Conservation (phyloP, 768 basidiomycete species). For the Termitomyces sp. region DNA sequence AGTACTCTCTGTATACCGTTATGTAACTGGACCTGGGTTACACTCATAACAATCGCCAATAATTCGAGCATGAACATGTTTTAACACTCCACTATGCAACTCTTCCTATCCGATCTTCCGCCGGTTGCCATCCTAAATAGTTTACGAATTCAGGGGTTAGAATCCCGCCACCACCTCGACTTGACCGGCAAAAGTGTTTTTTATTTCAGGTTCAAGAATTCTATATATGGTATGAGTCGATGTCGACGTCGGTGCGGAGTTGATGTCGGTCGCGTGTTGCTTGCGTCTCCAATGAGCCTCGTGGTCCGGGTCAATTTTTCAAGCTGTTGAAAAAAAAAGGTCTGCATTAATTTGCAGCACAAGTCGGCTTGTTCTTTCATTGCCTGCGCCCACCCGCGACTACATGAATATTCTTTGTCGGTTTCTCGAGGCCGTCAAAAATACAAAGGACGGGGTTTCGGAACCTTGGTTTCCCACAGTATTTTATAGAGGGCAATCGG, state of each 20-base stretch:
- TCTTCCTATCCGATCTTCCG: background rate
- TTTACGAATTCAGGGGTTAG: background rate
- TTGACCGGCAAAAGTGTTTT: background rate
- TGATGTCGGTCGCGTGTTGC: background rate
- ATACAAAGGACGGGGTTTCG: background rate
- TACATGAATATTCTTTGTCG: slow-evolving; percentile 1
- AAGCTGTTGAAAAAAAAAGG: background rate
- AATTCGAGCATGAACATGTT: background rate
- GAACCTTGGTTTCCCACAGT: background rate
- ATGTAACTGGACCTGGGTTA: background rate
- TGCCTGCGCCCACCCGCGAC: background rate
- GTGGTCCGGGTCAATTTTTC: slow-evolving; percentile 1
- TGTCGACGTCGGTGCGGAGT: slow-evolving; percentile 5
- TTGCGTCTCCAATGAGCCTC: background rate
- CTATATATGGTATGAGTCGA: background rate
- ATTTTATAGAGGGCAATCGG: background rate
- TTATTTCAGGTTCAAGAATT: background rate
- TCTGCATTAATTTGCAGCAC: background rate
- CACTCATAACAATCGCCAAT: background rate
- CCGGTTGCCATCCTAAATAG: background rate
- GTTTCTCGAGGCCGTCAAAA: background rate
- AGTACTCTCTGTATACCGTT: background rate
- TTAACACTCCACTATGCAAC: background rate
- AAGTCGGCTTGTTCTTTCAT: background rate
- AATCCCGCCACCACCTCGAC: background rate